These are phyloP conservation scores for Fusarium duplospermum DNA, from an alignment of 2,329 filamentous ascomycete species.

Conservation along the genomic window DNA sequence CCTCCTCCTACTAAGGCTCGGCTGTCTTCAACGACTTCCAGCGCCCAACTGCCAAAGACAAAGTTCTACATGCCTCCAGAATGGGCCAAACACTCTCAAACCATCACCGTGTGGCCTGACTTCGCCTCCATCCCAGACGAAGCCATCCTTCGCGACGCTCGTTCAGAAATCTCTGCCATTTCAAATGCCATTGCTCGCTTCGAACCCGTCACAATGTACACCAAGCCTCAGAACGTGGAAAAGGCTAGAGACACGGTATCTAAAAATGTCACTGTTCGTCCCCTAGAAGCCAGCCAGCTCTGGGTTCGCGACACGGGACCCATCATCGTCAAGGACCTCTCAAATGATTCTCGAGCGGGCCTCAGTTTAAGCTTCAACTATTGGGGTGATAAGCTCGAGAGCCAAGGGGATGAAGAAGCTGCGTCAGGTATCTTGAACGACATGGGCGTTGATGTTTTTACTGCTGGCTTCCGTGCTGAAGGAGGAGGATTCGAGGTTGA, in stretches of 20 bases:
- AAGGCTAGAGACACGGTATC: slow-evolving; percentile 10
- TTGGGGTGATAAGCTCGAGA: slow-evolving; percentile 41
- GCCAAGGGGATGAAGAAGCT: slow-evolving; percentile 13
- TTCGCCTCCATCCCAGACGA: slow-evolving; percentile 6
- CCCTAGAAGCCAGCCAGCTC: slow-evolving; percentile 30
- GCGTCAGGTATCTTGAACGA: slow-evolving; percentile 18
- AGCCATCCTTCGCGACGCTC: background rate
- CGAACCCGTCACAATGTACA: slow-evolving; percentile 42
- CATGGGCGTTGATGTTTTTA: slow-evolving; percentile 1
- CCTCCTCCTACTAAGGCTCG: background rate
- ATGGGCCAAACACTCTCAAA: slow-evolving; percentile 22
- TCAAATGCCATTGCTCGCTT: slow-evolving; percentile 42
- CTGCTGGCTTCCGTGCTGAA: slow-evolving; percentile 32
- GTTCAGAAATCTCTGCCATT: slow-evolving; percentile 40
- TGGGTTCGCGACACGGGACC: slow-evolving; percentile 47
- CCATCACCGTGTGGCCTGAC: slow-evolving; percentile 30
- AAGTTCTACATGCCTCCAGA: slow-evolving; percentile 25
- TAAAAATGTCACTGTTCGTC: slow-evolving; percentile 3
- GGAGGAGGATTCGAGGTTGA: slow-evolving; percentile 46
- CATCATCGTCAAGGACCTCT: slow-evolving; percentile 26
- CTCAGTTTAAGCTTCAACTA: slow-evolving; percentile 46
- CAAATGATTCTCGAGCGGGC: slow-evolving; percentile 15
- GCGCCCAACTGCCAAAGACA: background rate
- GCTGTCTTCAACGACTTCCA: background rate
- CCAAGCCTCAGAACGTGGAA: slow-evolving; percentile 1